Evolutionary conservation across 1,139 yeast genomes (phyloP).

Genomic region (Geotrichum citri-aurantii): DNA sequence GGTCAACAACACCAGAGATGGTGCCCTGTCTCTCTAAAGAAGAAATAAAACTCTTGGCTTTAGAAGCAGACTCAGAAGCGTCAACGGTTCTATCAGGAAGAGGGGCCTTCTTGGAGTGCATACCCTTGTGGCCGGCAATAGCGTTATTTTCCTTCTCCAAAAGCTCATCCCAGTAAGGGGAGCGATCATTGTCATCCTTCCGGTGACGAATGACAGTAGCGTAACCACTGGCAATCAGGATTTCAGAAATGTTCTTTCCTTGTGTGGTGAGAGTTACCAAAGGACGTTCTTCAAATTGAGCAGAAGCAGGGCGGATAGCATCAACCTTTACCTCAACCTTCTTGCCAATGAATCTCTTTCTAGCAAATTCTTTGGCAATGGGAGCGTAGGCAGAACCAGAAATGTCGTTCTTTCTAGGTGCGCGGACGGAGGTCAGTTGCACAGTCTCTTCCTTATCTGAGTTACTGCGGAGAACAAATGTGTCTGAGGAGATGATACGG

Average conservation of each 20-base stretch:
- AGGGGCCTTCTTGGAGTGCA: conserved; percentile 54
- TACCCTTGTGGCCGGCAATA: conserved; percentile 52
- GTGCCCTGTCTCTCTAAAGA: conserved; percentile 63
- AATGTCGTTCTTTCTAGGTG: conserved; percentile 61
- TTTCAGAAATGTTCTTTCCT: conserved; percentile 56
- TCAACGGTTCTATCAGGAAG: conserved; percentile 63
- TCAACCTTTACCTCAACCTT: conserved; percentile 55
- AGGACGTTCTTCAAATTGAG: conserved; percentile 59
- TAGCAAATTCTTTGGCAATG: conserved; percentile 65
- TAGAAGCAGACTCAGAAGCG: conserved; percentile 67
- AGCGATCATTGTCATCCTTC: conserved; percentile 61
- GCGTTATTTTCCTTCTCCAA: conserved; percentile 66
- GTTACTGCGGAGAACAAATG: conserved; percentile 49
- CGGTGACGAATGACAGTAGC: conserved; percentile 77
- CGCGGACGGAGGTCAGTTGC: conserved; percentile 67
- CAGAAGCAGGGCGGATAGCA: conserved; percentile 59
- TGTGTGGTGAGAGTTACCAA: conserved; percentile 53
- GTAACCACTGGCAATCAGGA: conserved; percentile 58
- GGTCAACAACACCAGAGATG: conserved; percentile 66
- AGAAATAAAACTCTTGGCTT: conserved; percentile 69
- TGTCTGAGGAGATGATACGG: conserved; percentile 64
- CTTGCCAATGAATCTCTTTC: conserved; percentile 66
- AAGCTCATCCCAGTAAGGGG: conserved; percentile 72
- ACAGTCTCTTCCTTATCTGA: conserved; percentile 45
- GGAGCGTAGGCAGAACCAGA: conserved; percentile 50